These are phyloP conservation scores for Penicillium janthinellum DNA, from an alignment of 2,329 filamentous ascomycete species.

Conservation along the genomic window DNA sequence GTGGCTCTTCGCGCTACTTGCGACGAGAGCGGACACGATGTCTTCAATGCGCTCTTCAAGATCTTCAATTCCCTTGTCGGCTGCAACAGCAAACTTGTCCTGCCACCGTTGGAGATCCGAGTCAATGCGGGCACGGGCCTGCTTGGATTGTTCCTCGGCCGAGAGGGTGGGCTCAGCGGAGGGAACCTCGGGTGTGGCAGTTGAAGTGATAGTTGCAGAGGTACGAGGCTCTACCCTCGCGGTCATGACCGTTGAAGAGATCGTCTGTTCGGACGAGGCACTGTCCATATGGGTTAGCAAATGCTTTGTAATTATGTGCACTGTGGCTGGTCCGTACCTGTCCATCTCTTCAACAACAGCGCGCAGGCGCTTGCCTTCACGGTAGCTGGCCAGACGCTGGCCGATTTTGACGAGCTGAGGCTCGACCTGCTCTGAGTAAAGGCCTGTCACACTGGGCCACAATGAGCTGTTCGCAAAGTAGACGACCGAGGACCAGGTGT, in stretches of 20 bases:
- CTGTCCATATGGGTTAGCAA: slow-evolving; percentile 16
- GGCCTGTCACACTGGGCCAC: slow-evolving; percentile 75
- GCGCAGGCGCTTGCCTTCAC: slow-evolving; percentile 63
- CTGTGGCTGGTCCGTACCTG: slow-evolving; percentile 33
- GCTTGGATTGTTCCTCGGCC: slow-evolving; percentile 44
- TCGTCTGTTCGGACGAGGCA: slow-evolving; percentile 25
- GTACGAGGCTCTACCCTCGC: slow-evolving; percentile 18
- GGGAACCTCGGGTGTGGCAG: slow-evolving; percentile 31
- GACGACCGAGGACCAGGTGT: slow-evolving; percentile 68
- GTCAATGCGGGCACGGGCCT: slow-evolving; percentile 65
- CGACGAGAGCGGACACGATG: slow-evolving; percentile 72
- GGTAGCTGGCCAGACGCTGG: slow-evolving; percentile 72
- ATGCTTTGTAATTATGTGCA: background rate
- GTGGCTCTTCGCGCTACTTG: slow-evolving; percentile 58
- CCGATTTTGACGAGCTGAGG: slow-evolving; percentile 92
- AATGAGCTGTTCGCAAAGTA: slow-evolving; percentile 74
- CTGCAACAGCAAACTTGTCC: slow-evolving; percentile 80
- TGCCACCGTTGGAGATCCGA: slow-evolving; percentile 85
- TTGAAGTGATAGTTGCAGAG: slow-evolving; percentile 25
- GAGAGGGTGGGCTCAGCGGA: slow-evolving; percentile 43
- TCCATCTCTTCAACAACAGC: slow-evolving; percentile 60
- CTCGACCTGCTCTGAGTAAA: slow-evolving; percentile 91
- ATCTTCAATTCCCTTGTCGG: slow-evolving; percentile 77
- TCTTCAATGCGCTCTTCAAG: slow-evolving; percentile 65
- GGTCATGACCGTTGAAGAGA: slow-evolving; percentile 25